Conservation (phyloP, 371 early-diverging fungal genomes). For the Lichtheimia hyalospora region DNA sequence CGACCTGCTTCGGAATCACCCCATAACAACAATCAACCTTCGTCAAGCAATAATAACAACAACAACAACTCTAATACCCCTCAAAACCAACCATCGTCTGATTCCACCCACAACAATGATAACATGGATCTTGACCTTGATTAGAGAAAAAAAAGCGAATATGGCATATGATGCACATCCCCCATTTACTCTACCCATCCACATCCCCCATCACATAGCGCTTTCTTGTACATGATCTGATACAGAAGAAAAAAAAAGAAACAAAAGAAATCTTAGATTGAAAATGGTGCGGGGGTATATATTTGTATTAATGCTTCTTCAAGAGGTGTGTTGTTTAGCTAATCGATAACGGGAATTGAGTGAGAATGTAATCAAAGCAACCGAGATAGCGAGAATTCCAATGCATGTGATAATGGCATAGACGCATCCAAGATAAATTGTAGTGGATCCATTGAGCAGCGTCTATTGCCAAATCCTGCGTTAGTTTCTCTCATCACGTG, state of each 20-base stretch:
- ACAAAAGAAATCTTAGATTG: neutral
- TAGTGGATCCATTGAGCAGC: constrained; percentile 45
- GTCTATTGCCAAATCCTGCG: constrained; percentile 27
- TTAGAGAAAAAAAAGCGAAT: constrained; percentile 12
- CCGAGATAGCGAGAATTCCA: constrained; percentile 41
- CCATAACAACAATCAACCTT: neutral
- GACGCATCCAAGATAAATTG: constrained; percentile 48
- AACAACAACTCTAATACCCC: constrained; percentile 9
- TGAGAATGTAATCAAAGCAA: constrained; percentile 23
- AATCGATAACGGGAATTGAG: constrained; percentile 30
- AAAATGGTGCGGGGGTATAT: neutral
- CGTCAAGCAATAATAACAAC: constrained; percentile 10
- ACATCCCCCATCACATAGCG: neutral
- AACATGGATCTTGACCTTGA: constrained; percentile 25
- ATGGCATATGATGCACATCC: neutral
- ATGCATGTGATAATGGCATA: constrained; percentile 49
- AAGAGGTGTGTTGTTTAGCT: constrained; percentile 4
- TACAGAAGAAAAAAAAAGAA: constrained; percentile 1
- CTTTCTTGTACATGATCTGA: neutral
- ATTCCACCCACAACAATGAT: constrained; percentile 7
- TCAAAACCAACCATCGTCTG: neutral
- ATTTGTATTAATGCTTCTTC: neutral
- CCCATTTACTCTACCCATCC: neutral
- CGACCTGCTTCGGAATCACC: constrained; percentile 16
- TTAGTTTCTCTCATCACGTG: neutral